Evolutionary conservation across 1,139 yeast genomes (phyloP), one percentile per base, ranked within the genome.

Genomic region (Taphrina sp.): DNA sequence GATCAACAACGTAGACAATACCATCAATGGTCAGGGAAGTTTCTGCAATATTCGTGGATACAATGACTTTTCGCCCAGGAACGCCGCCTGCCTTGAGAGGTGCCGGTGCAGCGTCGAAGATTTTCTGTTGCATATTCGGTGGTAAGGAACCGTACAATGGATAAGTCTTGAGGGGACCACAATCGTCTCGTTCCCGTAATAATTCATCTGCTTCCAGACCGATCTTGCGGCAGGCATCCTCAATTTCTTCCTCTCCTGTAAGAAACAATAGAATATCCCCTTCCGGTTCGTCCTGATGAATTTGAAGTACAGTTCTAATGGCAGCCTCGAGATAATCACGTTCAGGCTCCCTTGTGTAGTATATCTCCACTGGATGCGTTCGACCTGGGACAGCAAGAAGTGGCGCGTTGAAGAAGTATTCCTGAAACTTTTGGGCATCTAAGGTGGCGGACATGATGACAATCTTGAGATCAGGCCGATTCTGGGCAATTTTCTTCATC

Each of bases 221-320:
- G 41, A 92, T 82, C 68, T 88, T 89, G 59, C 95, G 76, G 63
- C 95, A 90, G 0, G 97, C 96, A 65, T 90, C 97, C 73, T 92
- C 98, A 69, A 92, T 92, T 71, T 92, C 98, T 67, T 92, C 98
- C 72, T 92, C 97, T 76, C 98, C 98, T 0, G 97, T 92, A 63
- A 92, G 75, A 67, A 92, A 92, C 58, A 92, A 70, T 47, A 92
- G 73, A 57, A 92, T 82, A 70, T 92, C 98, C 59, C 98, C 98
- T 59, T 82, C 89, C 41, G 83, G 95, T 69, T 92, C 97, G 19
- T 96, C 87, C 29, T 96, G 95, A 71, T 92, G 98, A 63, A 92
- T 92, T 70, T 92, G 97, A 62, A 92, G 74, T 12, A 90, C 98
- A 0, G 97, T 92, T 63, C 96, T 76, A 59, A 92, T 86, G 1